Conservation (phyloP, 495 filamentous ascomycete genomes). For the Talaromyces nanjingensis region DNA sequence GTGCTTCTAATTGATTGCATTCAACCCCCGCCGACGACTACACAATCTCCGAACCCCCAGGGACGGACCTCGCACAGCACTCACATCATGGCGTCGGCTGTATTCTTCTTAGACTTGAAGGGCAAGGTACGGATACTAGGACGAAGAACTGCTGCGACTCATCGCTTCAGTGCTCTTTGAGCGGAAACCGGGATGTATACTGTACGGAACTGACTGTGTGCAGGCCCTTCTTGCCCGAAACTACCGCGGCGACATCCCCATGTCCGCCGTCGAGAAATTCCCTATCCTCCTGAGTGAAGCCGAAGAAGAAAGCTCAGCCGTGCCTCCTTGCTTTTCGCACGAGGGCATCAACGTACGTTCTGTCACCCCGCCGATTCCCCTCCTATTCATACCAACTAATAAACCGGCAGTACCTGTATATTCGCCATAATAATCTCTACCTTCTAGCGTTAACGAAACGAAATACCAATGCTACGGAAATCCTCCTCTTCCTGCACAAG, state of each 20-base stretch:
- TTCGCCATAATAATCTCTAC: conserved; percentile 98
- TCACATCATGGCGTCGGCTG: conserved; percentile 79
- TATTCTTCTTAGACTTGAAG: conserved; percentile 99
- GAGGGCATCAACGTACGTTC: conserved; percentile 90
- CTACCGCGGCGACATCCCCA: conserved; percentile 97
- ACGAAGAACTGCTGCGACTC: not conserved
- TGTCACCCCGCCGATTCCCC: not conserved
- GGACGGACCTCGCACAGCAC: not conserved
- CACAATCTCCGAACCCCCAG: not conserved
- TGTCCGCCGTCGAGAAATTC: conserved; percentile 99
- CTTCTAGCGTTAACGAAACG: conserved; percentile 97
- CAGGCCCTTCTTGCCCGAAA: conserved; percentile 97
- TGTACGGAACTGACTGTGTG: not conserved
- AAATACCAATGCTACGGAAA: conserved; percentile 98
- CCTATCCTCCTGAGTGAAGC: conserved; percentile 94
- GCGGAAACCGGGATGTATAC: not conserved
- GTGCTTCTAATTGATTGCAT: not conserved
- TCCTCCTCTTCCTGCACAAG: conserved; percentile 96
- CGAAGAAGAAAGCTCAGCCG: conserved; percentile 97
- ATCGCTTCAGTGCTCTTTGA: not conserved
- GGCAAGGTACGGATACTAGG: conserved; percentile 68
- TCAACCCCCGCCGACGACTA: not conserved
- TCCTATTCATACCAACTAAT: not conserved
- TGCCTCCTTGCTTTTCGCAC: conserved; percentile 96
- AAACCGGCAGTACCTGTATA: conserved; percentile 85